phyloP scores from a whole-genome alignment of 2,329 filamentous ascomycete species.

The Knoxdaviesia proteae region DNA sequence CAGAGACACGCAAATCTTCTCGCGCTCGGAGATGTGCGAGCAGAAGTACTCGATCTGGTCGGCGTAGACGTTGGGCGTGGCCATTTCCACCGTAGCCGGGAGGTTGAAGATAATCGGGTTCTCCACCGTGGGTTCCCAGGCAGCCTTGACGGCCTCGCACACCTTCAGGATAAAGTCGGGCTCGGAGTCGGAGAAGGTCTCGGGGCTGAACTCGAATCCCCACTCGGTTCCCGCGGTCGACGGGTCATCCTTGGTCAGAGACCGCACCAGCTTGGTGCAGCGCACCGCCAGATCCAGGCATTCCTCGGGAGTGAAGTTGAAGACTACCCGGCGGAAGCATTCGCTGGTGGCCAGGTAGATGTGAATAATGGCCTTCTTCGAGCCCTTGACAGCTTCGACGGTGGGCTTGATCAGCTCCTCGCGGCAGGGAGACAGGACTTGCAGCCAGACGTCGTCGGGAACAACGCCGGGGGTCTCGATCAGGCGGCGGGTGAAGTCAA shows the following conservation, averaged over 20 bases:
- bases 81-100: conserved; percentile 85
- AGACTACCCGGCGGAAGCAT: conserved; percentile 84
- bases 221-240: conserved; percentile 38
- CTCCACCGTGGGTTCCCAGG: conserved; percentile 66
- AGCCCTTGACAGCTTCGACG: conserved; percentile 69
- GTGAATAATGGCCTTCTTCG: conserved; percentile 87
- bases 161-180: conserved; percentile 66
- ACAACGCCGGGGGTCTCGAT: conserved; percentile 67
- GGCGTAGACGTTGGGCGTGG: conserved; percentile 86
- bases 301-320: conserved; percentile 69
- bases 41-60: conserved; percentile 96
- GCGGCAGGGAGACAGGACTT: conserved; percentile 81
- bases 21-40: conserved; percentile 59
- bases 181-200: conserved; percentile 77
- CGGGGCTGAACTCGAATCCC: conserved; percentile 68
- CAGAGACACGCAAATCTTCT: conserved; percentile 74
- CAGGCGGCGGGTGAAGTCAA: conserved; percentile 69
- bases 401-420: conserved; percentile 79
- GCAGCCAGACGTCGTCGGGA: conserved; percentile 77
- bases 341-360: conserved; percentile 92
- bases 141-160: conserved; percentile 82
- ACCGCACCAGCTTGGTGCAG: conserved; percentile 71
- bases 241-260: conserved; percentile 67
- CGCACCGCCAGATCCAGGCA: conserved; percentile 62
- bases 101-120: conserved; percentile 91